Evolutionary conservation across 1,139 yeast genomes (phyloP), one percentile per base, ranked within the genome.

Genomic region (Sugiyamaella xylanicola): DNA sequence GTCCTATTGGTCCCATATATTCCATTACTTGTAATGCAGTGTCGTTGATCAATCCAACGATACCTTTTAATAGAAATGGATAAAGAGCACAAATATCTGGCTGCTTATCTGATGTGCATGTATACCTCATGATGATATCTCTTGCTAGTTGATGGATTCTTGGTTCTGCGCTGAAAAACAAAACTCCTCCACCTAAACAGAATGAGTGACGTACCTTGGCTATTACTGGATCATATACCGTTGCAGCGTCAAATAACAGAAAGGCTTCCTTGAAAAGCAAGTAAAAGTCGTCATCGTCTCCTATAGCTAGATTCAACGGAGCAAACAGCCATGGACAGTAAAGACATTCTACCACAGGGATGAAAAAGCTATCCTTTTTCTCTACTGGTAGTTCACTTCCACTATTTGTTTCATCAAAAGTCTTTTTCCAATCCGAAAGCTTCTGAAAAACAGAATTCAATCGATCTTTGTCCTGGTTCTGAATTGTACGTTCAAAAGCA

Each of bases 351-450:
- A 45, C 46, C 27, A 53, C 45, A 5, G 50, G 27, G 21, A 37
- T 13, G 36, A 57, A 60, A 59, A 54, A 54, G 16, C 55, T 51
- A 40, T 60, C 63, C 44, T 61, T 55, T 17, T 56, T 63, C 3
- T 52, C 48, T 3, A 54, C 55, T 19, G 47, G 43, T 7, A 53
- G 43, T 9, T 54, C 37, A 5, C 25, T 21, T 16, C 59, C 45
- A 35, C 48, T 22, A 37, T 54, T 17, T 1, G 19, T 15, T 17
- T 41, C n/a, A 2, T 15, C 42, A n/a, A 42, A 13, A 3, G 44
- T 21, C 32, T 41, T 48, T 21, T 45, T 37, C 48, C 15, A 21
- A 3, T 44, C 51, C 11, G 15, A 37, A 22, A 35, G 32, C n/a
- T n/a, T 15, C 35, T 37, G 17, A 16, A 36, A 16, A 15, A 22